These are phyloP conservation scores for Aspergillus calidoustus DNA, from an alignment of 2,329 filamentous ascomycete species.

Conservation along the genomic window DNA sequence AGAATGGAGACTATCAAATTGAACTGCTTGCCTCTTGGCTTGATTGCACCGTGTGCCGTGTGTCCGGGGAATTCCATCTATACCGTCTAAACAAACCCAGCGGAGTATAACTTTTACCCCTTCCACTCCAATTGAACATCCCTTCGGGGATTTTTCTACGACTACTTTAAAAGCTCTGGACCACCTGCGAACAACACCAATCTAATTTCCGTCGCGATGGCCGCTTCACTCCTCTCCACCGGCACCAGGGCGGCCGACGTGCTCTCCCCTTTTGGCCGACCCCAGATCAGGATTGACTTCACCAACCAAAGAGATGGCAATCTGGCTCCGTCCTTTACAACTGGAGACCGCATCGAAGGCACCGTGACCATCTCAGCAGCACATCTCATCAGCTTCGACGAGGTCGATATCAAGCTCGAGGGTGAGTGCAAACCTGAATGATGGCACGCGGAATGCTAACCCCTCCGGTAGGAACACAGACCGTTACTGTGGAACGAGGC, in stretches of 20 bases:
- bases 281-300: slow-evolving; percentile 38
- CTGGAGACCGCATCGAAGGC: slow-evolving; percentile 62
- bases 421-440: slow-evolving; percentile 44
- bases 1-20: neutral
- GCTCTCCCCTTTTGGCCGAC: slow-evolving; percentile 33
- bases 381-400: slow-evolving; percentile 61
- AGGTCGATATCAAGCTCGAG: slow-evolving; percentile 62
- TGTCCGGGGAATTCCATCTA: slow-evolving; percentile 1
- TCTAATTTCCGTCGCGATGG: slow-evolving; percentile 13
- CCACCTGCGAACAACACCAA: neutral
- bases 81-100: neutral
- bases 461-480: slow-evolving; percentile 50
- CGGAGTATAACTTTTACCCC: neutral
- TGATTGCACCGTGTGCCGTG: neutral
- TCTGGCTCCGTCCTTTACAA: slow-evolving; percentile 58
- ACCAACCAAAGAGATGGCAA: slow-evolving; percentile 33
- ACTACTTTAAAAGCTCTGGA: neutral
- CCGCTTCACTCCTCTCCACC: slow-evolving; percentile 33
- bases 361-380: slow-evolving; percentile 54
- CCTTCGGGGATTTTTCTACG: neutral
- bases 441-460: slow-evolving; percentile 2
- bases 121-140: neutral
- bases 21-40: neutral
- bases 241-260: slow-evolving; percentile 34
- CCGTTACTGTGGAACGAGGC: slow-evolving; percentile 60